Conservation (phyloP, 176 grass and related monocot genomes). For the barley (Hordeum vulgare) region DNA sequence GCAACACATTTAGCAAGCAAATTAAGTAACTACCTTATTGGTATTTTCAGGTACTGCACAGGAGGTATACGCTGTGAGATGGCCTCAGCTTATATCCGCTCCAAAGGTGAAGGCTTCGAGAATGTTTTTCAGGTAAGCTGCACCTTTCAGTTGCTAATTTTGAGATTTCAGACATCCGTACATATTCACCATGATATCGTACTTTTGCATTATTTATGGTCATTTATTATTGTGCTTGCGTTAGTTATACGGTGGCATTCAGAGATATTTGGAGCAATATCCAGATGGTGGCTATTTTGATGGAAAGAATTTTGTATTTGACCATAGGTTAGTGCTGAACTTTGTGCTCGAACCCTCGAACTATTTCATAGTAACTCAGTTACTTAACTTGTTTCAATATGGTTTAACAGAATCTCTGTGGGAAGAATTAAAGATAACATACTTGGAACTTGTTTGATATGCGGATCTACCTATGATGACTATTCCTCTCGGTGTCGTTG, state of each 20-base stretch:
- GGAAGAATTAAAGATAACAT: slow-evolving; percentile 54
- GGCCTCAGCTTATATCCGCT: slow-evolving; percentile 88
- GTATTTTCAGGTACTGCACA: slow-evolving; percentile 79
- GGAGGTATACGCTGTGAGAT: slow-evolving; percentile 92
- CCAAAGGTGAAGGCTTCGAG: slow-evolving; percentile 76
- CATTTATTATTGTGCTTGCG: slow-evolving; percentile 21
- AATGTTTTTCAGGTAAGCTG: slow-evolving; percentile 80
- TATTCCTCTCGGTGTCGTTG: slow-evolving; percentile 76
- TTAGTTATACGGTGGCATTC: slow-evolving; percentile 90
- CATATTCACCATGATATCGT: neutral
- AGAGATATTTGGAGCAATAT: slow-evolving; percentile 88
- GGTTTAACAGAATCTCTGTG: slow-evolving; percentile 59
- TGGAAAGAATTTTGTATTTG: slow-evolving; percentile 99
- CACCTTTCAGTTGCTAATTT: neutral
- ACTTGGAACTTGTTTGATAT: slow-evolving; percentile 72
- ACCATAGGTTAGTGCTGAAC: slow-evolving; percentile 55
- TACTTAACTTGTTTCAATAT: slow-evolving; percentile 7
- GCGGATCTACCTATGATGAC: slow-evolving; percentile 67
- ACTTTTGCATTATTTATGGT: slow-evolving; percentile 5
- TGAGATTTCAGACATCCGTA: neutral
- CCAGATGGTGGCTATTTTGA: slow-evolving; percentile 90
- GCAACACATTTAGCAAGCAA: neutral
- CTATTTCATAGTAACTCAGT: neutral
- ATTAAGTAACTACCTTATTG: neutral
- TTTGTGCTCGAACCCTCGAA: neutral